phyloP scores from a whole-genome alignment of 305 asterid species.

The Fraxinus angustifolia region DNA sequence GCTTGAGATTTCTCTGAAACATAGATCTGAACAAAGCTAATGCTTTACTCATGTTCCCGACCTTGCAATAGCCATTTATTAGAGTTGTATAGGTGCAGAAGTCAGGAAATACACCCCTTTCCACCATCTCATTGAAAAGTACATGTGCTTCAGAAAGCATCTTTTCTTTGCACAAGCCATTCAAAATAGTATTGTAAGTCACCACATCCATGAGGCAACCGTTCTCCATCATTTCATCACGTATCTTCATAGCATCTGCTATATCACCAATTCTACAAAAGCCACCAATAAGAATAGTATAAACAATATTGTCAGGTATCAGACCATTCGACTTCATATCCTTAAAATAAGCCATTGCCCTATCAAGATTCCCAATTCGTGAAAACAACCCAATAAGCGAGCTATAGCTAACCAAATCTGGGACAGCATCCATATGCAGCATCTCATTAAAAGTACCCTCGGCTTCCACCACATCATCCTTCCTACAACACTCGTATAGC shows the following conservation, averaged over 20 bases:
- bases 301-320: conserved; percentile 57
- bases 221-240: conserved; percentile 53
- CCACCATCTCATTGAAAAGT: conserved; percentile 72
- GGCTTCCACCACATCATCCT: conserved; percentile 42
- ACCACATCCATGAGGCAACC: conserved; percentile 70
- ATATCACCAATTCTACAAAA: conserved; percentile 53
- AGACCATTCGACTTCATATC: conserved; percentile 49
- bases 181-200: conserved; percentile 59
- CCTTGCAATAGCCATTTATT: conserved; percentile 63
- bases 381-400: conserved; percentile 56
- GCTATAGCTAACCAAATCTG: conserved; percentile 65
- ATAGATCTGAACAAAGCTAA: conserved; percentile 41
- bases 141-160: conserved; percentile 52
- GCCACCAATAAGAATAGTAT: conserved; percentile 65
- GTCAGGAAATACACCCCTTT: conserved; percentile 65
- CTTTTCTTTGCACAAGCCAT: conserved; percentile 62
- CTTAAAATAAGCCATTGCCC: conserved; percentile 40
- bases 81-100: conserved; percentile 64
- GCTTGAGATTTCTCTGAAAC: conserved; percentile 50
- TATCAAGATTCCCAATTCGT: conserved; percentile 46
- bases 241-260: conserved; percentile 56
- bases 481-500: conserved; percentile 57
- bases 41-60: conserved; percentile 49
- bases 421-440: conserved; percentile 34
- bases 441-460: conserved; percentile 46